A percentile compares a stretch with the other conserved stretches of the same genome.
These are phyloP conservation scores for Leccinum ochraceum DNA, from an alignment of 768 basidiomycete species.

Conservation along the genomic window DNA sequence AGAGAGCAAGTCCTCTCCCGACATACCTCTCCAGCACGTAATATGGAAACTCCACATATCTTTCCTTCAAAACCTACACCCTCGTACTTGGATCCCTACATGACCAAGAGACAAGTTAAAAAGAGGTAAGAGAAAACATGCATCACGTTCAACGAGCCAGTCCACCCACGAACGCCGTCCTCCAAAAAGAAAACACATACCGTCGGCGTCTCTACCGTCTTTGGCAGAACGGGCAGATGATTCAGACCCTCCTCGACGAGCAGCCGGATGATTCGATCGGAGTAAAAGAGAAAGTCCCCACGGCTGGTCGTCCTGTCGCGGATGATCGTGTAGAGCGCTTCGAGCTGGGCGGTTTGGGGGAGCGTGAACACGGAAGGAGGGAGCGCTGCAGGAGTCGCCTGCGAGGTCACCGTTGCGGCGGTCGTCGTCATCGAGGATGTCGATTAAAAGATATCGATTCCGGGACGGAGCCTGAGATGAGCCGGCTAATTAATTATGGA, in stretches of 20 bases:
- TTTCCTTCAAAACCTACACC: conserved; percentile 96
- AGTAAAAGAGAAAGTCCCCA: conserved; percentile 97
- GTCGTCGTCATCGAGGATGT: conserved; percentile 17
- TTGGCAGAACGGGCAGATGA: conserved; percentile 74
- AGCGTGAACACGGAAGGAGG: conserved; percentile 88
- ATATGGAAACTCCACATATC: conserved; percentile 94
- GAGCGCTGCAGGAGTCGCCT: conserved; percentile 41
- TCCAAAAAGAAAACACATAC: conserved; percentile 40
- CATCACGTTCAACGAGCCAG: background rate
- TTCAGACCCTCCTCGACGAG: conserved; percentile 88
- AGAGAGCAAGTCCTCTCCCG: no score
- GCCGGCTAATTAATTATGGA: background rate
- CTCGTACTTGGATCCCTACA: conserved; percentile 75
- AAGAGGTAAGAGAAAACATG: background rate
- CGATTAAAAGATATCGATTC: background rate
- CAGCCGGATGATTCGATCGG: conserved; percentile 85
- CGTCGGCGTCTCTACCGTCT: conserved; percentile 81
- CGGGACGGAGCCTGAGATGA: background rate
- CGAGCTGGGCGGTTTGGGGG: conserved; percentile 88
- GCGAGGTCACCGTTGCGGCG: conserved; percentile 27
- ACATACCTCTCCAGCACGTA: conserved; percentile 87
- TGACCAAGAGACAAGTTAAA: background rate
- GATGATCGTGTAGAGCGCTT: conserved; percentile 95
- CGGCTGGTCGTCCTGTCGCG: conserved; percentile 83
- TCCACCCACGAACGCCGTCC: conserved; percentile 28